A percentile compares a stretch with the other conserved stretches of the same genome.
phyloP scores from a whole-genome alignment of 1,284 basidiomycete species.

The Kalmanozyma brasiliensis region DNA sequence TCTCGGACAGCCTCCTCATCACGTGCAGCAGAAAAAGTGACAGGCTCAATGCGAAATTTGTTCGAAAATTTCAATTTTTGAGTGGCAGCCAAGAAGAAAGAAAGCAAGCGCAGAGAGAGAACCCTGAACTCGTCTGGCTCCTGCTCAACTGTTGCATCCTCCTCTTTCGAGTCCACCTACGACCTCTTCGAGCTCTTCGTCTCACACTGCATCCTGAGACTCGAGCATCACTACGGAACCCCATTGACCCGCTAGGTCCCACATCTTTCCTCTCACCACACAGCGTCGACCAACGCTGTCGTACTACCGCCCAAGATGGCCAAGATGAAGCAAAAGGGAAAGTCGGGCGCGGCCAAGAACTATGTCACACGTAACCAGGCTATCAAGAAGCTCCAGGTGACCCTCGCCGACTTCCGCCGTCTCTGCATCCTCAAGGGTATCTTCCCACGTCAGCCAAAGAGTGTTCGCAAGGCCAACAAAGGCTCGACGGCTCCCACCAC shows the following conservation, averaged over 20 bases:
- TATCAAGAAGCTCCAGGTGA: constrained; percentile 81
- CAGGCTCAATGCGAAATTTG: constrained; percentile 27
- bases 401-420: constrained; percentile 94
- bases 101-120: constrained; percentile 2
- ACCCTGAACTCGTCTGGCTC: constrained; percentile 13
- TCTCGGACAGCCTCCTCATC: constrained; percentile 14
- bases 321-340: constrained; percentile 87
- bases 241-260: too few relatives aligned
- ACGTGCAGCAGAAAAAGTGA: constrained; percentile 22
- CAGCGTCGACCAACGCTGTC: constrained; percentile 11
- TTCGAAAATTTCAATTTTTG: constrained; percentile 24
- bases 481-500: constrained; percentile 95
- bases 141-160: constrained; percentile 14
- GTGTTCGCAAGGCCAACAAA: constrained; percentile 94
- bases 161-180: neutral
- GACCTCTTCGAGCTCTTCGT: too few relatives aligned
- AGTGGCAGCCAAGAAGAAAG: constrained; percentile 1
- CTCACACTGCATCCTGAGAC: too few relatives aligned
- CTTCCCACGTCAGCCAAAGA: constrained; percentile 93
- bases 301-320: constrained; percentile 74
- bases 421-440: constrained; percentile 99
- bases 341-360: constrained; percentile 76
- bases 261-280: too few relatives aligned
- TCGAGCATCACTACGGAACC: too few relatives aligned
- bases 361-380: constrained; percentile 79